phyloP scores from a whole-genome alignment of 352 stramenopile genomes.

The Plasmopara muralis region DNA sequence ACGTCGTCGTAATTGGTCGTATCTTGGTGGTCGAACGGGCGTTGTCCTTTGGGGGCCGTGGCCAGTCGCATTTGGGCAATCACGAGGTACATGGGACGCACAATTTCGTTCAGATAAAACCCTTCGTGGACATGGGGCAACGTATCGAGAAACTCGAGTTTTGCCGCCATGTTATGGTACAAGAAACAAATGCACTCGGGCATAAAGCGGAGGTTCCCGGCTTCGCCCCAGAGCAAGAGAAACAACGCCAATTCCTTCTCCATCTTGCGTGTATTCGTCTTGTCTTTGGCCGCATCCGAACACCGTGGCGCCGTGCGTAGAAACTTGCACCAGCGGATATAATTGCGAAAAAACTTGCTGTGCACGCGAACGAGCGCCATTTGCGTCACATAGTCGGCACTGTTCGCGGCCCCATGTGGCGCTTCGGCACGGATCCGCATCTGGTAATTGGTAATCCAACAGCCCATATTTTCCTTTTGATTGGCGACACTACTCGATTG shows the following conservation, averaged over 20 bases:
- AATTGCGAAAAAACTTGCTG: constrained; percentile 87
- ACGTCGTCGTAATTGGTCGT: constrained; percentile 86
- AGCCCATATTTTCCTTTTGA: constrained; percentile 83
- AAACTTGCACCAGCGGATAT: constrained; percentile 92
- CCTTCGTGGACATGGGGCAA: constrained; percentile 44
- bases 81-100: constrained; percentile 73
- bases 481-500: constrained; percentile 66
- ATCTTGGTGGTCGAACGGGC: constrained; percentile 68
- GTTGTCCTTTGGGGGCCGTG: constrained; percentile 29
- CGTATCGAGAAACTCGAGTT: constrained; percentile 52
- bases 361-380: constrained; percentile 56
- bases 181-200: constrained; percentile 86
- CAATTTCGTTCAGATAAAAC: constrained; percentile 57
- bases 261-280: constrained; percentile 24
- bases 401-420: constrained; percentile 22
- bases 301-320: constrained; percentile 86
- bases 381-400: constrained; percentile 38
- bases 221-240: constrained; percentile 78
- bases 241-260: constrained; percentile 78
- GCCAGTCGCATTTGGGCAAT: constrained; percentile 68
- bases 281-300: constrained; percentile 28
- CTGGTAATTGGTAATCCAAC: constrained; percentile 82
- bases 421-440: constrained; percentile 50
- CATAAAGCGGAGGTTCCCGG: constrained; percentile 83
- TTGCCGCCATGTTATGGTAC: constrained; percentile 71